Evolutionary conservation across 306 rosid genomes (phyloP), one percentile per base, ranked within the genome.

Genomic region (Heteromeles arbutifolia): DNA sequence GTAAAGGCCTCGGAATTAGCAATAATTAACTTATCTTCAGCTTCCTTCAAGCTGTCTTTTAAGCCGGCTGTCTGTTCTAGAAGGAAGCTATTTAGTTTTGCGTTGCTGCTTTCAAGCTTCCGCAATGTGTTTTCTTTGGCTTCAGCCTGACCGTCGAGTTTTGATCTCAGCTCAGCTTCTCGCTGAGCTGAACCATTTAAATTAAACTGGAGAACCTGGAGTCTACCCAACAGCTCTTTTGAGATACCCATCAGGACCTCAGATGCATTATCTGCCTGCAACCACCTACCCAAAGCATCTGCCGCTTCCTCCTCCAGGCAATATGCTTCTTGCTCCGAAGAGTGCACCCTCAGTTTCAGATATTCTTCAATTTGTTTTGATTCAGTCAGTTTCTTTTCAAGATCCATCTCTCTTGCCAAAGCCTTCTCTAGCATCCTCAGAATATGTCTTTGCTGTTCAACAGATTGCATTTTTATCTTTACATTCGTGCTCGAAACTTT

Each of bases 391-490:
- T 77, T 88, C 85, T 88, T 89, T 82, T 91, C 96, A 71, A 91
- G 92, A 75, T 93, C 97, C 76, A 93, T 83, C 74, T 91, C 98
- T 78, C 86, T 87, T 28, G 92, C 93, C 85, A 91, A 79, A 58
- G 97, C 83, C 77, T 87, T 91, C 83, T 93, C 97, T 22, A 91
- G 87, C 91, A 87, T 80, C 86, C 91, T 89, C 77, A 93, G 82
- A 73, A 93, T 81, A 78, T 82, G 74, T 67, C 87, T 91, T 81
- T 87, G 93, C 72, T 88, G 92, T 75, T 83, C 96, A 73, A 76
- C 79, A 50, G 96, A 89, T 70, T 86, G 92, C 88, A 89, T 80
- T 21, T 91, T 82, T 76, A 85, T 81, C 74, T 63, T 74, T 25
- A 80, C 62, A 57, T 78, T 83, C 67, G 48, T 72, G 69, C 82